Evolutionary conservation across 352 stramenopile genomes (phyloP).

Genomic region (Phytopythium aichiense): DNA sequence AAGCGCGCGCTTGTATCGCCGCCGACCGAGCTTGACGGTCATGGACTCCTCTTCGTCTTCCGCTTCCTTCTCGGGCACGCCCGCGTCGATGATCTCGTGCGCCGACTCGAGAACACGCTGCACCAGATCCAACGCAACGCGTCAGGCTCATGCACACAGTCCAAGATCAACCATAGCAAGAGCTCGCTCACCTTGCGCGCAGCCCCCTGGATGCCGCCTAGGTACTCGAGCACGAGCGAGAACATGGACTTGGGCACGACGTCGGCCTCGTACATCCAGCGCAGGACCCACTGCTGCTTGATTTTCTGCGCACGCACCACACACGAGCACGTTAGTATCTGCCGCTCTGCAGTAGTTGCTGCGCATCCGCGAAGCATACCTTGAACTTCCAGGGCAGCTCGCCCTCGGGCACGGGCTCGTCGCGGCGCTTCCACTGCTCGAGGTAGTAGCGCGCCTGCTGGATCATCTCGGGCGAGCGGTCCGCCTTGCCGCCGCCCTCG

Average conservation of each 20-base stretch:
- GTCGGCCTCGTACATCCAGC: slow-evolving; percentile 81
- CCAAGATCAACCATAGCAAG: background rate
- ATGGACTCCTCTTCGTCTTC: slow-evolving; percentile 55
- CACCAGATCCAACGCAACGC: slow-evolving; percentile 2
- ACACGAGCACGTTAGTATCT: slow-evolving; percentile 3
- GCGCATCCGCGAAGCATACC: slow-evolving; percentile 6
- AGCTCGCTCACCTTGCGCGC: slow-evolving; percentile 38
- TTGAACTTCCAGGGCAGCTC: slow-evolving; percentile 82
- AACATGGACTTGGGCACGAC: slow-evolving; percentile 83
- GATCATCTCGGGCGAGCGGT: slow-evolving; percentile 75
- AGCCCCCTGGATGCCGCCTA: slow-evolving; percentile 62
- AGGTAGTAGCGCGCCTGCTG: slow-evolving; percentile 81
- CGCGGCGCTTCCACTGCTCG: slow-evolving; percentile 62
- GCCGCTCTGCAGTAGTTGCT: background rate
- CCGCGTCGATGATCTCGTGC: slow-evolving; percentile 67
- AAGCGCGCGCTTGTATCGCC: slow-evolving; percentile 77
- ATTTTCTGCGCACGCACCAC: slow-evolving; percentile 48
- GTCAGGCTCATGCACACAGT: background rate
- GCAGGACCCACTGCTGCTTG: slow-evolving; percentile 79
- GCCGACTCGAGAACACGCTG: slow-evolving; percentile 68
- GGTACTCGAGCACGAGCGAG: slow-evolving; percentile 64
- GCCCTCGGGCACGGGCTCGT: slow-evolving; percentile 44
- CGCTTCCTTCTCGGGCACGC: slow-evolving; percentile 43
- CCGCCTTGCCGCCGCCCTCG: slow-evolving; percentile 56
- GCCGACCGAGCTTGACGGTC: slow-evolving; percentile 47